Evolutionary conservation across 768 basidiomycete species (phyloP), one percentile per base, ranked within the genome.

Genomic region (Hericium rajendrae): DNA sequence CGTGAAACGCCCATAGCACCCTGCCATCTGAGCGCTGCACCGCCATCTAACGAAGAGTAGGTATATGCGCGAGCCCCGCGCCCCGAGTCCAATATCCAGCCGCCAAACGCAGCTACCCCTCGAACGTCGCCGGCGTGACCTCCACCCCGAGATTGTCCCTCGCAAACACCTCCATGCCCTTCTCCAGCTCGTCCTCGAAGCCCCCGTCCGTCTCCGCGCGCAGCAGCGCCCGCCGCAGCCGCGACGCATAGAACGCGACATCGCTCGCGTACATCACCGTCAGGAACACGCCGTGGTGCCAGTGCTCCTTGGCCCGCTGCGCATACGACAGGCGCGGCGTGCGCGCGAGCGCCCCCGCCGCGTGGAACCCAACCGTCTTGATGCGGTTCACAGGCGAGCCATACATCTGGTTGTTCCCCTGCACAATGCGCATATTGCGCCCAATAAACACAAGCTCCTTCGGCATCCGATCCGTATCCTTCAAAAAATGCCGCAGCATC

Each of bases 351-450:
- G 87, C 85, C 22, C 78, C 76, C 4, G 89, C 85, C 26, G 91
- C 93, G 81, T 84, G 91, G 67, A 80, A 81, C 0, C 88, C 92
- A 0, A 88, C 91, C 55, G 94, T 88, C 69, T 91, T 93, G 72
- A 97, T 85, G 18, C 92, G 82, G 66, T 94, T 94, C 0, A 92
- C 88, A 0, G 92, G 92, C 2, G 88, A 88, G 13, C 89, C 88
- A 39, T 94, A 81, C 2, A 79, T 73, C 69, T 93, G 88, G 64
- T 92, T 92, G 69, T 91, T 91, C 16, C 74, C 74, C 61, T 75
- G 73, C 15, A 76, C 72, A 40, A 75, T 72, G 55, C 87, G 78
- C 85, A 88, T 86, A 63, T 88, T 89, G 59, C 87, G 74, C n/a
- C 80, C 80, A 28, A 89, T 71, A 65, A 91, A 90, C 39, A 89